Percentiles rank a stretch among this genome's conserved stretches.
Evolutionary conservation across 2,329 filamentous ascomycete genomes (phyloP).

Genomic region (Alternaria viburni): DNA sequence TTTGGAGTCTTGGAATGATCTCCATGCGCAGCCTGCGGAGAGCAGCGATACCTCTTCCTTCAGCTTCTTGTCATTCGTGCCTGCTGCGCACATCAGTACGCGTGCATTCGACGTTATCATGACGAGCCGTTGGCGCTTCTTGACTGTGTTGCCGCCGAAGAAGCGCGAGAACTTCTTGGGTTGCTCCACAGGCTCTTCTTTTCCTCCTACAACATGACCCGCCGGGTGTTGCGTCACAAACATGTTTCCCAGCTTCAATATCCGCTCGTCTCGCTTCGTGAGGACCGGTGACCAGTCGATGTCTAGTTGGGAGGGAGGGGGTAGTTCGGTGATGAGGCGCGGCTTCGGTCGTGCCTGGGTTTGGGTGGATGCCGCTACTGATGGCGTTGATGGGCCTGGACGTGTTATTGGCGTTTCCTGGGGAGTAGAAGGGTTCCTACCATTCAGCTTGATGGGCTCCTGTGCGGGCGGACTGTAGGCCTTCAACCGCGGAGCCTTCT

Average conservation of each 20-base stretch:
- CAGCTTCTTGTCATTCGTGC: conserved; percentile 93
- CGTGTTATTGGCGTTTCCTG: conserved; percentile 24
- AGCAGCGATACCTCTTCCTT: conserved; percentile 92
- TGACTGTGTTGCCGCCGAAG: conserved; percentile 87
- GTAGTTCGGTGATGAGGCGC: conserved; percentile 88
- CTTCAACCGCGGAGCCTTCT: conserved; percentile 85
- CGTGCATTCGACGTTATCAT: conserved; percentile 93
- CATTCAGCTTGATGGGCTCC: conserved; percentile 65
- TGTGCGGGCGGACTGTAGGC: conserved; percentile 79
- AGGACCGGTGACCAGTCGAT: conserved; percentile 93
- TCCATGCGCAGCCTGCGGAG: conserved; percentile 76
- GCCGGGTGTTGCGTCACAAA: conserved; percentile 81
- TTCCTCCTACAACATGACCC: conserved; percentile 74
- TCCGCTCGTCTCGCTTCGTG: conserved; percentile 88
- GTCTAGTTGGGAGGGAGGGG: conserved; percentile 58
- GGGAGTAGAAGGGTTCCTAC: conserved; percentile 37
- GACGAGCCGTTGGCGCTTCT: conserved; percentile 90
- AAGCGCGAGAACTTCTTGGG: conserved; percentile 89
- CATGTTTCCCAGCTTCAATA: conserved; percentile 90
- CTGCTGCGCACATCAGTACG: conserved; percentile 86
- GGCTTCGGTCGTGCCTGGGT: conserved; percentile 61
- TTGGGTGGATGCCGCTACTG: conserved; percentile 23
- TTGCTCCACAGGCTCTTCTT: conserved; percentile 67
- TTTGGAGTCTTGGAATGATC: conserved; percentile 82
- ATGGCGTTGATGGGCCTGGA: conserved; percentile 38